Base-by-base conservation (phyloP, 2,329 filamentous ascomycete genomes). In the Colletotrichum simmondsii region DNA sequence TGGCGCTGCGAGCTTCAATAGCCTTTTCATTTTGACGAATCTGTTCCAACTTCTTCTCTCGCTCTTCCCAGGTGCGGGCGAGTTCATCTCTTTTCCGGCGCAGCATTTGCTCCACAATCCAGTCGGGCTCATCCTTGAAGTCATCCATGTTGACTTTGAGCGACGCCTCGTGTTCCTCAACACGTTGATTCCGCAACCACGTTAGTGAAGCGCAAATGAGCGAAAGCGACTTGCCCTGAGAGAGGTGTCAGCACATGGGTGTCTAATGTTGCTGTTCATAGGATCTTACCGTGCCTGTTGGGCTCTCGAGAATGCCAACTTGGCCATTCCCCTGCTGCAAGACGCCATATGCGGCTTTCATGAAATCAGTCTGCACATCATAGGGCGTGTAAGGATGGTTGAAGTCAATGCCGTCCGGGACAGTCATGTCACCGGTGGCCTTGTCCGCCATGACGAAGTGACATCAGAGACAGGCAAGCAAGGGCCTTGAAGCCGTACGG, bases 371-470 rank as follows among this genome's bases (percentile, higher is more conserved):
- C 79, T 98, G 95, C 56, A 98, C 97, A 65, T 93, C 89, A 81
- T 98, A 98, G 0, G 95, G 95, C 35, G 91, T 90, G 80, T 92
- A 98, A 0, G 95, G 95, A 79, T 98, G 95, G 78, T 97, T 91
- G 80, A 97, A 98, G 77, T 95, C 86, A 49, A 87, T 58, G 32
- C n/a, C 49, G n/a, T 59, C 56, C 10, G 49, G 79, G 2, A 77
- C 76, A 42, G 75, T 72, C 35, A 77, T 60, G 4, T 79, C 74
- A 30, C 80, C 76, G n/a, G n/a, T 42, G 11, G 37, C 3, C 5
- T 24, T 16, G 24, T 30, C 46, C 2, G 66, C 10, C 61, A 67
- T 72, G n/a, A 11, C 19, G 42, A 49, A 4, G 19, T 49, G 42
- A 49, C 42, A 49, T 56, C 14, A 49, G 16, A 4, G 4, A 53